These are phyloP conservation scores for Phytophthora melonis DNA, from an alignment of 352 stramenopile genomes.

Conservation along the genomic window DNA sequence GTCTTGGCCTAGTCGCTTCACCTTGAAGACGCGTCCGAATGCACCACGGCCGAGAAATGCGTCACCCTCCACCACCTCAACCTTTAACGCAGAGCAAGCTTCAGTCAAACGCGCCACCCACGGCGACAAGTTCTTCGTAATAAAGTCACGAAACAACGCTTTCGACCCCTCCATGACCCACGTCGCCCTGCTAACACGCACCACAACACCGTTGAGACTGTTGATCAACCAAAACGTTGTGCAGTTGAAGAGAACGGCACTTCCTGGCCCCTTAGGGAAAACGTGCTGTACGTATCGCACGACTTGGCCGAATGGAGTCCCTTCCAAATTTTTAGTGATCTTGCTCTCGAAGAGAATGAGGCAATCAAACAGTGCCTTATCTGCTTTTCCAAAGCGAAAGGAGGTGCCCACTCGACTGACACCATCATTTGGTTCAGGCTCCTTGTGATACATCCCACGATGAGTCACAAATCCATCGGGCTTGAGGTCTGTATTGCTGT, in stretches of 20 bases:
- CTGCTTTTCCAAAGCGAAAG: neutral
- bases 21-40: slow-evolving; percentile 1
- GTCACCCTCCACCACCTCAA: slow-evolving; percentile 1
- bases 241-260: neutral
- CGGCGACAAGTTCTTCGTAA: slow-evolving; percentile 2
- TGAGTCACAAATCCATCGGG: slow-evolving; percentile 1
- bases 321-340: neutral
- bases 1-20: neutral
- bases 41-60: slow-evolving; percentile 1
- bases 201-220: slow-evolving; percentile 1
- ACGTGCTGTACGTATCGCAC: neutral
- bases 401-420: neutral
- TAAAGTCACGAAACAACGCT: slow-evolving; percentile 4
- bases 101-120: neutral
- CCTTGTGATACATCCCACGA: slow-evolving; percentile 2
- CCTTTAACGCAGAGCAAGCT: neutral
- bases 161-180: slow-evolving; percentile 1
- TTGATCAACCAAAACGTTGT: slow-evolving; percentile 1
- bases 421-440: neutral
- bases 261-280: neutral
- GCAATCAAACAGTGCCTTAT: neutral
- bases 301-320: neutral
- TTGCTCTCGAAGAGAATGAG: slow-evolving; percentile 1
- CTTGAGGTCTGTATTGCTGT: neutral
- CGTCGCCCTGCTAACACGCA: neutral